phyloP scores from a whole-genome alignment of 1,284 basidiomycete genomes.

The Trichosporon sp. region DNA sequence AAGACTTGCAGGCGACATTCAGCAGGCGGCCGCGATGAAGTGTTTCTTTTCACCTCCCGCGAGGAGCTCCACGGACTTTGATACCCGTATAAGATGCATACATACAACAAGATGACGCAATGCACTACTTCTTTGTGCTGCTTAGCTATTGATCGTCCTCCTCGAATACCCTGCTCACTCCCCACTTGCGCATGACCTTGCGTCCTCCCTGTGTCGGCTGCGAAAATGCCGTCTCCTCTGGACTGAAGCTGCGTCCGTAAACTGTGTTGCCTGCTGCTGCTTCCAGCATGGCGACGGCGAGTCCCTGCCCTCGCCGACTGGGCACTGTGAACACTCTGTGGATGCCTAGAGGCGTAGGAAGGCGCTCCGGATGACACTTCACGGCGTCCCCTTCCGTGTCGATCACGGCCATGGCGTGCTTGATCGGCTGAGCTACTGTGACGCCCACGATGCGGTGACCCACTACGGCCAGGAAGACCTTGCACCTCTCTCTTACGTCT shows the following conservation, averaged over 20 bases:
- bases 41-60: background rate
- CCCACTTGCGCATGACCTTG: constrained; percentile 47
- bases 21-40: background rate
- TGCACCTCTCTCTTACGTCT: constrained; percentile 40
- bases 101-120: background rate
- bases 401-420: constrained; percentile 45
- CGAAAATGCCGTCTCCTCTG: constrained; percentile 47
- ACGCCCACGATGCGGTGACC: constrained; percentile 40
- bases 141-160: constrained; percentile 47
- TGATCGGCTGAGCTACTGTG: constrained; percentile 48
- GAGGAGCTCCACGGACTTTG: no score
- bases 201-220: constrained; percentile 50
- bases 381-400: constrained; percentile 15
- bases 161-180: constrained; percentile 41
- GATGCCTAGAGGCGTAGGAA: constrained; percentile 48
- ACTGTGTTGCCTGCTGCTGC: constrained; percentile 40
- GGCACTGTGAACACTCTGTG: constrained; percentile 51
- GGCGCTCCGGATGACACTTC: background rate
- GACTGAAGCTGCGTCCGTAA: constrained; percentile 46
- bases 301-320: constrained; percentile 36
- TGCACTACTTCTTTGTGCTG: constrained; percentile 7
- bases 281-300: constrained; percentile 43
- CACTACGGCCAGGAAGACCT: constrained; percentile 43
- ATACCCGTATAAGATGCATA: background rate
- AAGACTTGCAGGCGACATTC: background rate